These are phyloP conservation scores for Torrubiella hemipterigena DNA, from an alignment of 2,329 filamentous ascomycete species.

Conservation along the genomic window DNA sequence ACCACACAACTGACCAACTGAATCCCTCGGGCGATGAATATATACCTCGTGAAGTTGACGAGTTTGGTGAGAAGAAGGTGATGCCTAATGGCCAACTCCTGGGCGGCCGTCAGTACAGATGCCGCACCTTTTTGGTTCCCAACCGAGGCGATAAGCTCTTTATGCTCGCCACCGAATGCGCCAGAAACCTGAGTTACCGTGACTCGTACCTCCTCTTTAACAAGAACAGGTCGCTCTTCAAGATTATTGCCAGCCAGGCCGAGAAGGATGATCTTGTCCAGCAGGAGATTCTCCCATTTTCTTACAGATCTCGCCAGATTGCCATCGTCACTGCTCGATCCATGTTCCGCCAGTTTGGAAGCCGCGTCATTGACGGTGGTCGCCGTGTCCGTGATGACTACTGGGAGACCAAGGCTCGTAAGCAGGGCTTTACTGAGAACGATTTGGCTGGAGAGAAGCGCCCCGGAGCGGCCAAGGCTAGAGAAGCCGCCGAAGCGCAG, in stretches of 20 bases:
- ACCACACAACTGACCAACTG: constrained; percentile 94
- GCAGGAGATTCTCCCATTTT: constrained; percentile 93
- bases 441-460: constrained; percentile 93
- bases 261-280: constrained; percentile 95
- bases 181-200: constrained; percentile 81
- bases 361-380: constrained; percentile 80
- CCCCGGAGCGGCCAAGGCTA: constrained; percentile 78
- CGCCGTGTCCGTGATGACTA: constrained; percentile 92
- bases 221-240: constrained; percentile 92
- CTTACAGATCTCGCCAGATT: constrained; percentile 95
- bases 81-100: constrained; percentile 69
- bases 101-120: constrained; percentile 79
- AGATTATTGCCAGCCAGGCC: constrained; percentile 91
- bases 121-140: constrained; percentile 85
- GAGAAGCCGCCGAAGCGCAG: constrained; percentile 67
- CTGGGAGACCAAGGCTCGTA: constrained; percentile 93
- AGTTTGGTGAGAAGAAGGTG: constrained; percentile 90
- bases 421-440: constrained; percentile 96
- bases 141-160: constrained; percentile 88
- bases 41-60: constrained; percentile 83
- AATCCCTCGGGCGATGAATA: constrained; percentile 87
- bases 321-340: constrained; percentile 94
- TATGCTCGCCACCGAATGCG: constrained; percentile 97
- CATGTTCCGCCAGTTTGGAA: constrained; percentile 98
- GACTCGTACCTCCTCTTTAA: constrained; percentile 99